Base-by-base conservation (phyloP, 345 rosid species). In the Clausena lansium region DNA sequence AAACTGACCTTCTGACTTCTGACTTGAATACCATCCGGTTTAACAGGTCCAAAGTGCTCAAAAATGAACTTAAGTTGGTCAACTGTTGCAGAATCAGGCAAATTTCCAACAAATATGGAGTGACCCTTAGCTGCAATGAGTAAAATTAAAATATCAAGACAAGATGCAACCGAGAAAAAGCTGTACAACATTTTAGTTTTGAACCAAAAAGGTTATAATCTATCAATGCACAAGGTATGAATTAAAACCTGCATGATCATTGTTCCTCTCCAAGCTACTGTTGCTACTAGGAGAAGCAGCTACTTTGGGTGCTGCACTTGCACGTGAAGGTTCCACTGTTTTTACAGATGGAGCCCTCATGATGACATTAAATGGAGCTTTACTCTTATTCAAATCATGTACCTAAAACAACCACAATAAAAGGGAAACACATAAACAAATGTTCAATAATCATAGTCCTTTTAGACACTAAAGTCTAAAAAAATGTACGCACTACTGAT, bases 41-140 rank as follows among this genome's bases (percentile, higher is more conserved):
- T 91, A 75, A 91, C 89, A 33, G 89, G 74, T 30, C 94, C 94
- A 68, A 81, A 91, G 45, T 71, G 82, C 77, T 79, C 78, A 50
- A 91, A 88, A 72, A 76, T 70, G 64, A 82, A 83, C 30, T 33
- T 78, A 9, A 89, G 87, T 77, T 83, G 86, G 61, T 65, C 88
- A 32, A 67, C 82, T 63, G 91, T 89, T 22, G 91, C 92, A 84
- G 78, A 81, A 78, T 81, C 80, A 15, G 92, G 94, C 83, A 91
- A 81, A 82, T 91, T 91, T 36, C 87, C 91, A 47, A 91, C 89
- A 79, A 89, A 91, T 50, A 91, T 84, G 59, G 94, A 85, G 77
- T 80, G 65, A 68, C 89, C 87, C 82, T 84, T 85, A 54, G 83
- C 94, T 90, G 85, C 75, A 83, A 81, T 22, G 61, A 57, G 28